Evolutionary conservation across 2,329 filamentous ascomycete genomes (phyloP).

Genomic region (Paraphoma chrysanthemicola): DNA sequence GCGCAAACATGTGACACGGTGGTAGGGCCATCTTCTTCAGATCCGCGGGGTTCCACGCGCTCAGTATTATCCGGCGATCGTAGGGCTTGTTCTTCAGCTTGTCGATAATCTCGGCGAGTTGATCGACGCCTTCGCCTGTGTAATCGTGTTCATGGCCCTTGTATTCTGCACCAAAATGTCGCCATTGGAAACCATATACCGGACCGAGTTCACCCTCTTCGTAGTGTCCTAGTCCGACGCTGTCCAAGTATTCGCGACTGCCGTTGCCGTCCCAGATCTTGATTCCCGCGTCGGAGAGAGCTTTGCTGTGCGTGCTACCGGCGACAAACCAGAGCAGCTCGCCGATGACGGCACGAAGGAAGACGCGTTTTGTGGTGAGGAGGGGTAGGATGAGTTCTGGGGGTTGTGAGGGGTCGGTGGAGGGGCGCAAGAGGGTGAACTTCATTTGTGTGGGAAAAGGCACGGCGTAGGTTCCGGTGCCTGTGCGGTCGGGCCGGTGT

Average conservation of each 20-base stretch:
- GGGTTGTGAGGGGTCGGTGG: constrained; percentile 48
- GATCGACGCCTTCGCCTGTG: constrained; percentile 86
- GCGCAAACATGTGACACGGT: constrained; percentile 97
- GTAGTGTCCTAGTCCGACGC: constrained; percentile 79
- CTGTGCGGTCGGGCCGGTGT: constrained; percentile 88
- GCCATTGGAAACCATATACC: constrained; percentile 99
- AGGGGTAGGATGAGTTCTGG: constrained; percentile 78
- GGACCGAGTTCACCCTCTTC: constrained; percentile 90
- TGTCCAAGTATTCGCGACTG: constrained; percentile 87
- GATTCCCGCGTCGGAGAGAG: constrained; percentile 79
- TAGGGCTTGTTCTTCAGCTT: constrained; percentile 86
- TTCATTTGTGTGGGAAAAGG: constrained; percentile 88
- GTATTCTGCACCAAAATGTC: constrained; percentile 95
- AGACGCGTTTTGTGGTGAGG: constrained; percentile 96
- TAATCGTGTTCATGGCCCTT: constrained; percentile 74
- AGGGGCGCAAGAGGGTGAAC: constrained; percentile 75
- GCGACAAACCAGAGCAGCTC: constrained; percentile 97
- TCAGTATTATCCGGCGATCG: constrained; percentile 87
- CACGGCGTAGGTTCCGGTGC: constrained; percentile 88
- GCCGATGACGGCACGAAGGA: constrained; percentile 84
- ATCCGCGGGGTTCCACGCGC: constrained; percentile 92
- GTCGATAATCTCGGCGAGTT: constrained; percentile 86
- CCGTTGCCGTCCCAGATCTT: constrained; percentile 99
- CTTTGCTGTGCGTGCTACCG: constrained; percentile 79
- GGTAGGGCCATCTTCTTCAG: constrained; percentile 88